Evolutionary conservation across 306 rosid species (phyloP), one percentile per base, ranked within the genome.

Genomic region (Fragaria iinumae): DNA sequence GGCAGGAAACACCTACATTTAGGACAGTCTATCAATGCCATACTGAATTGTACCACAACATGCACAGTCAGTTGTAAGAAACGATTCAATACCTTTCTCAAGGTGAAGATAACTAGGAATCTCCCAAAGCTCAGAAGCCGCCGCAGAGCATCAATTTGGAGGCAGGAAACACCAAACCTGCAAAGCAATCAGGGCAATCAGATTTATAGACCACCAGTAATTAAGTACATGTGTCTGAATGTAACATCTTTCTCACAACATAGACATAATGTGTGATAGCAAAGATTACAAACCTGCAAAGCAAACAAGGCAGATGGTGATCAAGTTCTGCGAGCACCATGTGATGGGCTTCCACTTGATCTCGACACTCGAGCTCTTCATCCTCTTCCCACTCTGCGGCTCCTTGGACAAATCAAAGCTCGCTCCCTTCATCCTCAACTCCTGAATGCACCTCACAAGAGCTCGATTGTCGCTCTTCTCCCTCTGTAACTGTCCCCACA

Each of bases 301-400:
- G 76, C 92, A 88, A 72, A 87, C 49, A 73, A 95, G 93, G 66
- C 77, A 85, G 77, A 74, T 66, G 21, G 93, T 79, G 10, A 88
- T 81, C 3, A 83, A 63, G 72, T 90, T 79, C 68, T 67, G 80
- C 2, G 69, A 88, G 69, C 83, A 86, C 87, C 87, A 90, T 49
- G 89, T 85, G 2, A 90, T 14, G 0, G 93, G 92, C 76, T 80
- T 84, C 97, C 97, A 95, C 34, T 88, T 90, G 81, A 92, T 88
- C 85, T 92, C 99, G 3, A 90, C 97, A 52, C 99, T 95, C 0
- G 99, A 92, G 80, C 99, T 95, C 78, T 92, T 95, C 93, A 95
- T 88, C 85, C 83, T 91, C 81, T 88, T 84, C 59, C 91, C 89
- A 65, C 45, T 50, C 4, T 76, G 75, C 1, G 93, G 93, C 79